Evolutionary conservation across 2,329 filamentous ascomycete genomes (phyloP), one percentile per base, ranked within the genome.

Genomic region (Stachybotrys chartarum): DNA sequence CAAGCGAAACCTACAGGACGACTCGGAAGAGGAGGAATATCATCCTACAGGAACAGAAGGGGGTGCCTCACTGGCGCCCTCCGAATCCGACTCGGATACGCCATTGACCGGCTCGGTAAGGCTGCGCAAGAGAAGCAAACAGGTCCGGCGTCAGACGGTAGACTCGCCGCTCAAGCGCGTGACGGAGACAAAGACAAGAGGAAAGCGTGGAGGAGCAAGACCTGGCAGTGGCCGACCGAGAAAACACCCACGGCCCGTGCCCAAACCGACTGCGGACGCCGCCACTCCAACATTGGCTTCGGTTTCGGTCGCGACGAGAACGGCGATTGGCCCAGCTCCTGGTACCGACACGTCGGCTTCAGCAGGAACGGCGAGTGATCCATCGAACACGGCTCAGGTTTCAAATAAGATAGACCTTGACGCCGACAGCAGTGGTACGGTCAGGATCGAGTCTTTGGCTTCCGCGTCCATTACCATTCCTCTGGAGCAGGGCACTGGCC

Each of bases 161-260:
- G 35, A 42, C 10, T 42, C 35, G 16, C 50, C 50, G 50, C 14
- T 18, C 14, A 53, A 50, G 14, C 35, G 16, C 57, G 35, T 59
- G 47, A 46, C 59, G 18, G 61, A 62, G 50, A 60, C 60, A 14
- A 72, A 71, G 59, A 61, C 64, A 30, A 60, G 66, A 30, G 70
- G 70, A 42, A 72, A 73, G 57, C 66, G 70, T 46, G 71, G 70
- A 35, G 71, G 71, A 7, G 71, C 70, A 32, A 65, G 70, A 50
- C 71, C 71, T 6, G 70, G 71, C 11, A 73, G 71, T 56, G 71
- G 71, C 31, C 64, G 71, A 50, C 71, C 71, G 64, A 70, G 71
- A 61, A 73, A 72, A 60, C 69, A 73, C 45, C 70, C 68, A 35
- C 66, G 66, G 47, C 57, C 59, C 16, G 58, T 54, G 18, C 60